phyloP scores from a whole-genome alignment of 1,284 basidiomycete species.

The Cerioporus squamosus region DNA sequence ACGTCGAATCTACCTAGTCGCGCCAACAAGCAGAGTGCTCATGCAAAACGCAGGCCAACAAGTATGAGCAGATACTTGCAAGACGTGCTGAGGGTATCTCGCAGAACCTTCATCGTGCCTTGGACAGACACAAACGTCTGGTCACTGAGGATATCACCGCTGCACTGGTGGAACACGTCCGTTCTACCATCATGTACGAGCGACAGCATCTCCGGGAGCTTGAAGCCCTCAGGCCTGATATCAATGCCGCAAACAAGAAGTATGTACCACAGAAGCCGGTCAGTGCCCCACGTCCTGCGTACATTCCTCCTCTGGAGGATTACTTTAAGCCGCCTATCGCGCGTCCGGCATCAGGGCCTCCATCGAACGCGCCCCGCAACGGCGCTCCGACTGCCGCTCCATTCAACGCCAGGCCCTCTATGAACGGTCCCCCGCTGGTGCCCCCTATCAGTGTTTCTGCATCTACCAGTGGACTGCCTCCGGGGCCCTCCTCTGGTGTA shows the following conservation, averaged over 20 bases:
- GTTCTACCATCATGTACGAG: conserved; percentile 90
- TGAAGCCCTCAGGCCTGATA: conserved; percentile 81
- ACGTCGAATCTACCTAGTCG: neutral
- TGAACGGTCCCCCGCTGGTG: conserved; percentile 17
- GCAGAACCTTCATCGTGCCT: conserved; percentile 84
- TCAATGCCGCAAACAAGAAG: conserved; percentile 70
- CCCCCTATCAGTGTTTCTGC: conserved; percentile 6
- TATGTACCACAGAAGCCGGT: conserved; percentile 48
- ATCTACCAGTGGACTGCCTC: conserved; percentile 3
- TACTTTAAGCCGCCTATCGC: conserved; percentile 46
- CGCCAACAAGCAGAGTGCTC: conserved; percentile 9
- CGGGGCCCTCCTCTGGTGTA: conserved; percentile 12
- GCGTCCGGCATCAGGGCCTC: conserved; percentile 37
- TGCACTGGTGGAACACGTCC: conserved; percentile 88
- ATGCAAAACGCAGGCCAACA: conserved; percentile 65
- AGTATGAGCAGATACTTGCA: conserved; percentile 83
- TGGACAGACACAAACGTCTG: conserved; percentile 81
- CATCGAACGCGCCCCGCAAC: conserved; percentile 20
- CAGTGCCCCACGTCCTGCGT: conserved; percentile 58
- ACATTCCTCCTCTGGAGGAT: conserved; percentile 70
- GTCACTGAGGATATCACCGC: conserved; percentile 90
- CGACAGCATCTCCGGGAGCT: conserved; percentile 85
- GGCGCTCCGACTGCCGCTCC: conserved; percentile 13
- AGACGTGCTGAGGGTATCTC: conserved; percentile 88
- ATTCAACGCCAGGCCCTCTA: conserved; percentile 15